A percentile compares a stretch with the other conserved stretches of the same genome.
Evolutionary conservation across 2,329 filamentous ascomycete species (phyloP).

Genomic region (Trichophyton mentagrophytes): DNA sequence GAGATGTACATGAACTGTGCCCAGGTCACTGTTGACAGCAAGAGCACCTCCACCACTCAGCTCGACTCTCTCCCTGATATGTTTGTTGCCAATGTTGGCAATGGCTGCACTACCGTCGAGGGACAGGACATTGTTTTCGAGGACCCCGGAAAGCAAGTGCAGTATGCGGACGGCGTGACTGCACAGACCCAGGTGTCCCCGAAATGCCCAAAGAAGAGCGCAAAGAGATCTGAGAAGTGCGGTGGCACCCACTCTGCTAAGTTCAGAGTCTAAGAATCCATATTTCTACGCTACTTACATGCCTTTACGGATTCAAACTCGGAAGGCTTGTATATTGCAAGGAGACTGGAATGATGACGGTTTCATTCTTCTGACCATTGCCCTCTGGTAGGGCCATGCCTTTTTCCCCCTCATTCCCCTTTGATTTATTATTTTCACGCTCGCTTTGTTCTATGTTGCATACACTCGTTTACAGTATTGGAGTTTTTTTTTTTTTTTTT

Average conservation of each 20-base stretch:
- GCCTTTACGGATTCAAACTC: not conserved
- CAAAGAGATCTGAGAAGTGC: not conserved
- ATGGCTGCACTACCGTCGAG: constrained; percentile 9
- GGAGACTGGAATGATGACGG: not conserved
- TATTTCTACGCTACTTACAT: not conserved
- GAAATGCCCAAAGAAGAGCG: not conserved
- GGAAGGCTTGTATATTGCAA: not conserved
- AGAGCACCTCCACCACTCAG: not conserved
- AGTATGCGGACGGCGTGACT: not conserved
- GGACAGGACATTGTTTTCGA: constrained; percentile 6
- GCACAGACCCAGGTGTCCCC: not conserved
- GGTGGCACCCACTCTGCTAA: not conserved
- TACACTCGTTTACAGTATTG: not conserved
- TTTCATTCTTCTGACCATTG: not conserved
- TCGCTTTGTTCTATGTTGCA: not conserved
- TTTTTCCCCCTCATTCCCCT: not conserved
- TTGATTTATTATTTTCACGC: not conserved
- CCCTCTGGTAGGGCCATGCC: not conserved
- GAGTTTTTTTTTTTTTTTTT: too few species aligned
- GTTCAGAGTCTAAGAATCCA: not conserved
- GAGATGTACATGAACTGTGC: constrained; percentile 71
- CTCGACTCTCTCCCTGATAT: constrained; percentile 8
- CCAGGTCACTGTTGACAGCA: constrained; percentile 46
- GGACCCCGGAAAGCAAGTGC: constrained; percentile 6
- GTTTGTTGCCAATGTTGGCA: constrained; percentile 11